A percentile compares a stretch with the other conserved stretches of the same genome.
phyloP scores from a whole-genome alignment of 352 stramenopile species.

The Pythium phragmiticola region DNA sequence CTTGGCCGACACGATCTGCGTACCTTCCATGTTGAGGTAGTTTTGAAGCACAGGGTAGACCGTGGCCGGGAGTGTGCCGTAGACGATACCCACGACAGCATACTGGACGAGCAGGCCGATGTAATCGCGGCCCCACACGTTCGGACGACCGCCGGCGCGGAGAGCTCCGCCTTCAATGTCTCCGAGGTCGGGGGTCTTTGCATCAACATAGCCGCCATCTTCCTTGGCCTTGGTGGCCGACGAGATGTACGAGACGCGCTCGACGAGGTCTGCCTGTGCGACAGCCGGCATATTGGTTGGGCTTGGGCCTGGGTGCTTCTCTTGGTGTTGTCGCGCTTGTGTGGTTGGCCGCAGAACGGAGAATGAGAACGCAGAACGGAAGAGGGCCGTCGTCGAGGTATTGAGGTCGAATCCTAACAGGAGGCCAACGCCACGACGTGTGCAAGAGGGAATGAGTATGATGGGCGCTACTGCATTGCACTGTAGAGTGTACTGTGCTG shows the following conservation, averaged over 20 bases:
- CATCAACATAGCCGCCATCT: background rate
- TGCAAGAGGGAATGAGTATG: too few relatives aligned
- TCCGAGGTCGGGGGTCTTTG: background rate
- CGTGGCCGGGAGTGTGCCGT: slow-evolving; percentile 7
- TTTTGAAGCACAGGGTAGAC: slow-evolving; percentile 11
- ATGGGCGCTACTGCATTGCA: too few relatives aligned
- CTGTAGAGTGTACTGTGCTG: too few relatives aligned
- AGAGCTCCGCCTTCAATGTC: slow-evolving; percentile 5
- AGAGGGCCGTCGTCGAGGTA: too few relatives aligned
- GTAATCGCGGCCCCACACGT: slow-evolving; percentile 7
- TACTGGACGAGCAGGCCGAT: slow-evolving; percentile 17
- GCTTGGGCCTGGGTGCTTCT: too few relatives aligned
- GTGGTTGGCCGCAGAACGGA: too few relatives aligned
- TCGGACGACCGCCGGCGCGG: background rate
- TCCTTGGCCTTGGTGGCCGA: slow-evolving; percentile 1
- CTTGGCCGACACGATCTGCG: slow-evolving; percentile 8
- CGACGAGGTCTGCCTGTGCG: slow-evolving; percentile 1
- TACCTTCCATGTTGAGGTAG: slow-evolving; percentile 18
- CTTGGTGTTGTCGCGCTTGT: too few relatives aligned
- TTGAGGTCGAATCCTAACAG: too few relatives aligned
- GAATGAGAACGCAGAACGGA: too few relatives aligned
- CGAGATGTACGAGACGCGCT: slow-evolving; percentile 7
- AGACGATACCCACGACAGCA: slow-evolving; percentile 9
- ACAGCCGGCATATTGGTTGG: background rate
- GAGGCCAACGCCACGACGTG: too few relatives aligned